Conservation (phyloP, 2,329 filamentous ascomycete genomes). For the Pestalotiopsis sp. region DNA sequence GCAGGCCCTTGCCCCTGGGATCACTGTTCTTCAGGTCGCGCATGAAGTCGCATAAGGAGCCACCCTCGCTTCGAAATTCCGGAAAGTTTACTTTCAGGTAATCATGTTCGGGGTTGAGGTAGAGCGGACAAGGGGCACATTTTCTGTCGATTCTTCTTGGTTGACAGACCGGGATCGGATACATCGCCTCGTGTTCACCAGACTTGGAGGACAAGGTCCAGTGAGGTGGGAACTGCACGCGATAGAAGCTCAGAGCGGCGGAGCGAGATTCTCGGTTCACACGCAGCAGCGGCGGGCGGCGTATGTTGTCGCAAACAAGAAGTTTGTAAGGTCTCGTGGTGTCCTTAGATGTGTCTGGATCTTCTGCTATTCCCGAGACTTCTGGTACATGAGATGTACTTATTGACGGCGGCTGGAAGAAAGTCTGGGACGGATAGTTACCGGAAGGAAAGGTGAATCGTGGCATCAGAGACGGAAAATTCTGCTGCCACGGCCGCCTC, state of each 20-base stretch:
- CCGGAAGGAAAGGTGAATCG: not conserved
- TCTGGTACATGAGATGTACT: not conserved
- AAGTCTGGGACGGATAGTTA: not conserved
- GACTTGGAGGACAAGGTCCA: not conserved
- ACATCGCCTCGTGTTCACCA: not conserved
- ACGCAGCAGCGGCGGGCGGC: constrained; percentile 7
- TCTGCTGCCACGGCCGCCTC: no score
- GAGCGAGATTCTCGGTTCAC: constrained; percentile 18
- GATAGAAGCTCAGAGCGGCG: constrained; percentile 16
- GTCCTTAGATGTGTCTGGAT: not conserved
- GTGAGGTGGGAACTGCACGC: constrained; percentile 17
- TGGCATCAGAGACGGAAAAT: no score
- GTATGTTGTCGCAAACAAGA: not conserved
- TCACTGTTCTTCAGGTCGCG: constrained; percentile 18
- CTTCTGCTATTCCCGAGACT: not conserved
- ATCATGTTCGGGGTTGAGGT: constrained; percentile 21
- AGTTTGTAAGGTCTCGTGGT: not conserved
- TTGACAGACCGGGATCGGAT: no score
- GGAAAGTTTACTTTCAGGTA: constrained; percentile 6
- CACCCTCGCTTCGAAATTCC: not conserved
- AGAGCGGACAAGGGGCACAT: not conserved
- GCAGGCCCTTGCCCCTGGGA: no score
- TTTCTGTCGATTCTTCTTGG: not conserved
- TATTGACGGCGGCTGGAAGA: not conserved
- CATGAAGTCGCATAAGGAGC: constrained; percentile 12